Evolutionary conservation across 2,329 filamentous ascomycete species (phyloP).

Genomic region (Pestalotiopsis sp.): DNA sequence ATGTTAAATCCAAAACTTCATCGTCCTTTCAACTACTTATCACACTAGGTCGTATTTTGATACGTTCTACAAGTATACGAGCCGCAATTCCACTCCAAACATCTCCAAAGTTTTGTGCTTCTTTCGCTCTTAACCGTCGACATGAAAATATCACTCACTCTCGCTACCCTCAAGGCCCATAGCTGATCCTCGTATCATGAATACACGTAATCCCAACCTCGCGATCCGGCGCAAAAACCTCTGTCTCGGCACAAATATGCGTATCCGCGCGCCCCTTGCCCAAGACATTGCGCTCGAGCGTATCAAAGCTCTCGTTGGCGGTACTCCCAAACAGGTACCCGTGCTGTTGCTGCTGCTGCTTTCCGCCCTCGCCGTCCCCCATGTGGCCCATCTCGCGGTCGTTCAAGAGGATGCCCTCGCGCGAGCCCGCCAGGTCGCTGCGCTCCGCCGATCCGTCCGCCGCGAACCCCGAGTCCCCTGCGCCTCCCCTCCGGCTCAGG

Average conservation of each 20-base stretch:
- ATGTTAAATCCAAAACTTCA: too few species aligned
- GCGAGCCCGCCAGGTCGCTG: not conserved
- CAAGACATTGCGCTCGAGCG: conserved; percentile 8
- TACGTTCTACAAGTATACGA: too few species aligned
- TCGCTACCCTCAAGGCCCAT: not conserved
- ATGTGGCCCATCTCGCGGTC: not conserved
- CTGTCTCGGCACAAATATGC: not conserved
- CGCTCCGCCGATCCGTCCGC: not conserved
- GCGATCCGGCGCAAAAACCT: conserved; percentile 9
- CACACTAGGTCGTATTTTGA: too few species aligned
- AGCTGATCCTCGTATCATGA: conserved; percentile 6
- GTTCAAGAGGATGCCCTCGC: not conserved
- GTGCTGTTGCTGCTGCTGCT: not conserved
- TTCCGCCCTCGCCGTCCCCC: not conserved
- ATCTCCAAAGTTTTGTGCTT: too few species aligned
- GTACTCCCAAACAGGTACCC: not conserved
- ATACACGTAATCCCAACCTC: conserved; percentile 8
- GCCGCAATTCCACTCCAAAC: too few species aligned
- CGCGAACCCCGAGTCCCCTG: not conserved
- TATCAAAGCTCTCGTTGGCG: not conserved
- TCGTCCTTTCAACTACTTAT: too few species aligned
- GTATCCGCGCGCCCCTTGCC: conserved; percentile 5
- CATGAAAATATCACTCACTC: too few species aligned
- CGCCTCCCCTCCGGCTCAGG: too few species aligned
- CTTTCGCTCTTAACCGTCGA: too few species aligned